Conservation (phyloP, 768 basidiomycete genomes). For the Tulasnella sp. region DNA sequence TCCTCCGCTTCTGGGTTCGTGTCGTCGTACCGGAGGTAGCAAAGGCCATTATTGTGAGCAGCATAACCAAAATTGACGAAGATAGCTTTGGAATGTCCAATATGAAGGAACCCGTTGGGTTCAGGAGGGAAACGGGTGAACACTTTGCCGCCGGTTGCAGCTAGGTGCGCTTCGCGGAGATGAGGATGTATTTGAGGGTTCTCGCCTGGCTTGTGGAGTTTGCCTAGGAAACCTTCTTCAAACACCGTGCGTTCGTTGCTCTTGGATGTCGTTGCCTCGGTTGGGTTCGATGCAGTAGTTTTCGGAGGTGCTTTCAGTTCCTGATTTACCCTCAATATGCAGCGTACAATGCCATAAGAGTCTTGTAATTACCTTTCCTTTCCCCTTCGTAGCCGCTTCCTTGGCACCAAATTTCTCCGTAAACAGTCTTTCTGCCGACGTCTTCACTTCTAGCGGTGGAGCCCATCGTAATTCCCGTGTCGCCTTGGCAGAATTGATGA, state of each 20-base stretch:
- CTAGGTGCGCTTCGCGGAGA: conserved; percentile 71
- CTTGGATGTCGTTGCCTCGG: conserved; percentile 28
- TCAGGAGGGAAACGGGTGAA: conserved; percentile 98
- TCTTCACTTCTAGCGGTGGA: conserved; percentile 71
- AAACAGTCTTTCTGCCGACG: conserved; percentile 59
- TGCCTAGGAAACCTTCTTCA: conserved; percentile 86
- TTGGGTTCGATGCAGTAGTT: not conserved
- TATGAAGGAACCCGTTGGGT: conserved; percentile 92
- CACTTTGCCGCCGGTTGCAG: conserved; percentile 66
- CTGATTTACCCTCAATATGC: not conserved
- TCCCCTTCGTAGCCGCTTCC: conserved; percentile 40
- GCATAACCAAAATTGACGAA: conserved; percentile 99
- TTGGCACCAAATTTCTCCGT: conserved; percentile 59
- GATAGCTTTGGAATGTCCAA: conserved; percentile 97
- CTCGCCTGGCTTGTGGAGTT: conserved; percentile 84
- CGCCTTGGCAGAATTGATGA: conserved; percentile 49
- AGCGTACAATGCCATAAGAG: conserved; percentile 16
- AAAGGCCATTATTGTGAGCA: conserved; percentile 80
- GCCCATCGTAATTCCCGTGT: conserved; percentile 67
- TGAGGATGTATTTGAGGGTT: conserved; percentile 75
- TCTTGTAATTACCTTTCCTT: conserved; percentile 38
- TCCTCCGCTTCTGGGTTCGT: conserved; percentile 99
- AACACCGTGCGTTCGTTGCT: conserved; percentile 49
- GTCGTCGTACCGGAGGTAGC: conserved; percentile 93
- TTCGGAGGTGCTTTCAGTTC: conserved; percentile 20